Evolutionary conservation across 768 basidiomycete species (phyloP), one percentile per base, ranked within the genome.

Genomic region (Tylopilus balloui): DNA sequence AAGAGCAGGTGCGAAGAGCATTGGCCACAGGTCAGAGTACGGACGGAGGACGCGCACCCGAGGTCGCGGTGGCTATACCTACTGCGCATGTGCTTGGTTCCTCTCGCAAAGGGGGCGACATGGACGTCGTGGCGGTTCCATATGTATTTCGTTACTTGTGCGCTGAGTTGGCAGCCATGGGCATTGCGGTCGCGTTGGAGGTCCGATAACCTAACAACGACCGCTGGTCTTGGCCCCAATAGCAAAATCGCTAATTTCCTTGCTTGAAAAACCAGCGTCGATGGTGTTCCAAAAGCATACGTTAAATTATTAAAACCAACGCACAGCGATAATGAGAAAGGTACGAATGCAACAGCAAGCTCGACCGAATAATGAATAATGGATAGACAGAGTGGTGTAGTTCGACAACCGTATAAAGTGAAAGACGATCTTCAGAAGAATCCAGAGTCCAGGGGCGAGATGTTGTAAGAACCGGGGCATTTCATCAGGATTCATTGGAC

Each of bases 111-210:
- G 88, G 87, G 27, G 84, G 87, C 14, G 84, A 92, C 56, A 80
- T 99, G 66, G 96, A 97, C 68, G 85, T 99, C 40, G 84, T 99
- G 45, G 95, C 95, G 12, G 80, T 99, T 19, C 96, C 96, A 7
- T 97, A 89, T 61, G 93, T 95, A 43, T 95, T 96, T 71, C 78
- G 91, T 42, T 91, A 93, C 72, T 77, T 97, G 11, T 93, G 94
- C 63, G 88, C 94, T 3, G 96, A 99, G 71, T 72, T 99, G 58
- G 94, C 94, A n/a, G 87, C 91, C 15, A 98, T 98, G 95, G 95
- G 96, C 39, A 97, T 99, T 59, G 82, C 87, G 29, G 78, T 98
- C 43, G 88, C 90, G 41, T 69, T 98, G 42, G 84, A 88, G 63
- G 80, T 94, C 45, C 78, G 68, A 43, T 89, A 37, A 45, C 32